Evolutionary conservation across 2,329 filamentous ascomycete species (phyloP), one percentile per base, ranked within the genome.

Genomic region (Hymenoscyphus scutula): DNA sequence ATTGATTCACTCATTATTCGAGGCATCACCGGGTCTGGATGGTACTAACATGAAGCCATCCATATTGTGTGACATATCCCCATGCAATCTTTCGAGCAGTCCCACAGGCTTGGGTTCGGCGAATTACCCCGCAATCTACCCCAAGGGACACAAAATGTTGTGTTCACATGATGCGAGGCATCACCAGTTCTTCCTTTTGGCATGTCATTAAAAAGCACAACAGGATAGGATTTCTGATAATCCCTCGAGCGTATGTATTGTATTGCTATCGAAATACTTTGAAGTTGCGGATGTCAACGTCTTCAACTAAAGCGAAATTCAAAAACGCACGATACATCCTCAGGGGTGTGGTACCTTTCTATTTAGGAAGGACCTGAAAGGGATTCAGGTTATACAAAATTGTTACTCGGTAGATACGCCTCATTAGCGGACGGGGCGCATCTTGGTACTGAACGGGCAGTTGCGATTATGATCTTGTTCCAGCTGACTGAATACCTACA

Each of bases 51-150:
- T 48, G 45, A 51, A 51, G 19, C 45, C 25, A 51, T 25, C 11
- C 8, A 13, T 23, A 23, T 51, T 51, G 10, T 51, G 45, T 51
- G 45, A 51, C 45, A 25, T 25, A 13, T 25, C 23, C 41, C 45
- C 19, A 51, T 51, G 45, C 45, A 10, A 51, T 13, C 8, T 51
- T 25, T 1, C 23, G 19, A 51, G 19, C 3, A 25, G 45, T 51
- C 45, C 45, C 45, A 51, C 23, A 19, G 45, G 45, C 45, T 51
- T 51, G 19, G 45, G 19, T 25, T 25, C 45, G 45, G 45, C 45
- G 45, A 51, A 51, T 51, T 51, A 51, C 45, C 45, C 45, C 45
- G 45, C 45, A 51, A 51, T 25, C 19, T 51, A 51, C 5, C 25
- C 45, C 45, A 51, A 19, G 45, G 45, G 45, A 51, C 23, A 23